These are phyloP conservation scores for Leishmania guyanensis DNA, from an alignment of 208 protist genomes.

Conservation along the genomic window DNA sequence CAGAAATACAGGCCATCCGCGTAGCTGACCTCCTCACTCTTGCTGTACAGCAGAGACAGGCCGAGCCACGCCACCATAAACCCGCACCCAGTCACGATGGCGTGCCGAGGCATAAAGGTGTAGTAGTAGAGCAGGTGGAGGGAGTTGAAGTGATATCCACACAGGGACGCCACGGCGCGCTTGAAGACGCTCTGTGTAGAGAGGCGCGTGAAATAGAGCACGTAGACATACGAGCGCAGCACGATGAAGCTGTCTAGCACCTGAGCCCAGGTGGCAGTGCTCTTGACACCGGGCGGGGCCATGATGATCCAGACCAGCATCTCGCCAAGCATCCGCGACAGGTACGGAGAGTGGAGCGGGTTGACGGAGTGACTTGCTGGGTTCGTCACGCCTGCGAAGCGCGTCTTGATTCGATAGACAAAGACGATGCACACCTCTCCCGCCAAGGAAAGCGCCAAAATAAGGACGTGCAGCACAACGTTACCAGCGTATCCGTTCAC, in stretches of 20 bases:
- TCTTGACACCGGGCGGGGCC: slow-evolving; percentile 44
- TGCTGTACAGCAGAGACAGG: slow-evolving; percentile 51
- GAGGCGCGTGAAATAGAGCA: slow-evolving; percentile 52
- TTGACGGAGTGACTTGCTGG: slow-evolving; percentile 31
- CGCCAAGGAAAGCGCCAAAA: slow-evolving; percentile 51
- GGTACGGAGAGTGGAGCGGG: slow-evolving; percentile 61
- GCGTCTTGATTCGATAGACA: slow-evolving; percentile 61
- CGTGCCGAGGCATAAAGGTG: slow-evolving; percentile 34
- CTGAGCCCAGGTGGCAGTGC: slow-evolving; percentile 26
- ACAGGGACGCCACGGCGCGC: slow-evolving; percentile 50
- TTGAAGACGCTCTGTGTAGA: slow-evolving; percentile 43
- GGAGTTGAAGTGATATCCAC: slow-evolving; percentile 47
- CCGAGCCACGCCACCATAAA: slow-evolving; percentile 38
- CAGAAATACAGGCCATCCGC: slow-evolving; percentile 61
- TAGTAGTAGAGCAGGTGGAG: slow-evolving; percentile 40
- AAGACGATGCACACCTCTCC: slow-evolving; percentile 53
- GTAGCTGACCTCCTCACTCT: slow-evolving; percentile 45
- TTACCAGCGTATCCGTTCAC: slow-evolving; percentile 35
- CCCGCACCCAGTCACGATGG: slow-evolving; percentile 22
- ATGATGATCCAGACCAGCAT: slow-evolving; percentile 78
- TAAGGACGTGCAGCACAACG: slow-evolving; percentile 46
- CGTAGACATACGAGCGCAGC: slow-evolving; percentile 70
- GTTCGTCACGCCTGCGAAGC: slow-evolving; percentile 58
- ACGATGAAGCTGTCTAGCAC: slow-evolving; percentile 59
- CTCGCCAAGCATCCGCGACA: slow-evolving; percentile 43